Conservation (phyloP, 2,329 filamentous ascomycete species). For the Colletotrichum costaricense region DNA sequence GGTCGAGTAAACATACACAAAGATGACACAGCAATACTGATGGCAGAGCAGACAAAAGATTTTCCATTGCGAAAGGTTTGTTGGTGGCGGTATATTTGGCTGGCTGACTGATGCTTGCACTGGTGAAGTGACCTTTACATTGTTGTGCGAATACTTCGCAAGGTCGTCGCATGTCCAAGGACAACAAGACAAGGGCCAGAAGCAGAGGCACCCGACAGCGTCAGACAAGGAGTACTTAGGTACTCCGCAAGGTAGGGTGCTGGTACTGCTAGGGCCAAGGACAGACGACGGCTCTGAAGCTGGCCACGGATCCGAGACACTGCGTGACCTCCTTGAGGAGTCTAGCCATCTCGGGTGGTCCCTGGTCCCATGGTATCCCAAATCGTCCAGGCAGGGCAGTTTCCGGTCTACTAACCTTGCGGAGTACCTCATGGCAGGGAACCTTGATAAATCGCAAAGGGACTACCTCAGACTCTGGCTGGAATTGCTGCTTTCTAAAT, state of each 20-base stretch:
- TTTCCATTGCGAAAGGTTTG: not conserved
- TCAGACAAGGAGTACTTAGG: not conserved
- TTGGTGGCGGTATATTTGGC: conserved; percentile 6
- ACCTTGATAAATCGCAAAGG: conserved; percentile 32
- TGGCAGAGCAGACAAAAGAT: not conserved
- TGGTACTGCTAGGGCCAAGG: conserved; percentile 18
- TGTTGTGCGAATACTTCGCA: not conserved
- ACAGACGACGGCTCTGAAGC: conserved; percentile 27
- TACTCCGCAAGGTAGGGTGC: not conserved
- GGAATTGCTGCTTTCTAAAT: not conserved
- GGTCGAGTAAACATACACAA: conserved; percentile 1
- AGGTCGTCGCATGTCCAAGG: not conserved
- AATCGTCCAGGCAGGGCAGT: not conserved
- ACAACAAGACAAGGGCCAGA: not conserved
- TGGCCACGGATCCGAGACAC: conserved; percentile 36
- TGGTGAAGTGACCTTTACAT: not conserved
- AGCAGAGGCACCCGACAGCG: not conserved
- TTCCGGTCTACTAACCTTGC: conserved; percentile 5
- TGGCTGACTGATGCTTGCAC: not conserved
- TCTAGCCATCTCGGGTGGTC: not conserved
- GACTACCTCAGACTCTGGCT: not conserved
- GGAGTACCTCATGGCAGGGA: not conserved
- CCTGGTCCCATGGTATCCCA: not conserved
- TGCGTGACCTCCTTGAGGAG: conserved; percentile 28
- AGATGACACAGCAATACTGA: not conserved